phyloP scores from a whole-genome alignment of 345 rosid species.

The Ceriops tagal region DNA sequence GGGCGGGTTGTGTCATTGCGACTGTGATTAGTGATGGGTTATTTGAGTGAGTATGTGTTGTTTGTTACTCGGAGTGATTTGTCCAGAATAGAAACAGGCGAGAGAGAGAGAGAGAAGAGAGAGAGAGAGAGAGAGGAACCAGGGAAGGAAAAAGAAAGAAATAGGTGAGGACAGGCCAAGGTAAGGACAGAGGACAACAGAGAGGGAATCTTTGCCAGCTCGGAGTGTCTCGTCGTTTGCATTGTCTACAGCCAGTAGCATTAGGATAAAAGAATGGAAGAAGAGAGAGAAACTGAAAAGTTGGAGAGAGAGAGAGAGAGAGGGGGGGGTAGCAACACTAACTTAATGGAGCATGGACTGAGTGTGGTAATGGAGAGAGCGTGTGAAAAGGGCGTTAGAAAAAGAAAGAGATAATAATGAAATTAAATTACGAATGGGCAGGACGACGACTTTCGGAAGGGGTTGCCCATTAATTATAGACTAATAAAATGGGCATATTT shows the following conservation, averaged over 20 bases:
- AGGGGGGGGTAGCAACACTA: neutral
- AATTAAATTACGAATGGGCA: too few species aligned
- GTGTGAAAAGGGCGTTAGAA: too few species aligned
- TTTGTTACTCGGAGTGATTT: neutral
- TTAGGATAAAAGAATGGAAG: too few species aligned
- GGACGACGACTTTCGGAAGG: too few species aligned
- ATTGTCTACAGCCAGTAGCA: neutral
- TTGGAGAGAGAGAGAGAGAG: conserved; percentile 15
- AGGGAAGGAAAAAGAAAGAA: neutral
- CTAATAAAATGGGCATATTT: too few species aligned
- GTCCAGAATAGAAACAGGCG: neutral
- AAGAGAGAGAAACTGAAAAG: neutral
- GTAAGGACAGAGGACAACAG: conserved; percentile 5
- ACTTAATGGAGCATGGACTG: neutral
- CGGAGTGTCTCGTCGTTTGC: conserved; percentile 60
- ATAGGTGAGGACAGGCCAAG: too few species aligned
- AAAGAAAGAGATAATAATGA: too few species aligned
- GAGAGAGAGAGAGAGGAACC: conserved; percentile 1
- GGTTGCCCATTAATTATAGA: too few species aligned
- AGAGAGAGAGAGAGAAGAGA: neutral
- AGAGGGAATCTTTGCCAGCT: conserved; percentile 72
- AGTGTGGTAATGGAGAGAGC: too few species aligned
- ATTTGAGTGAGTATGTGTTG: neutral
- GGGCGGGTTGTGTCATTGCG: neutral
- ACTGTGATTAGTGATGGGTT: neutral